phyloP scores from a whole-genome alignment of 495 filamentous ascomycete genomes.

The Arthonia radiata region DNA sequence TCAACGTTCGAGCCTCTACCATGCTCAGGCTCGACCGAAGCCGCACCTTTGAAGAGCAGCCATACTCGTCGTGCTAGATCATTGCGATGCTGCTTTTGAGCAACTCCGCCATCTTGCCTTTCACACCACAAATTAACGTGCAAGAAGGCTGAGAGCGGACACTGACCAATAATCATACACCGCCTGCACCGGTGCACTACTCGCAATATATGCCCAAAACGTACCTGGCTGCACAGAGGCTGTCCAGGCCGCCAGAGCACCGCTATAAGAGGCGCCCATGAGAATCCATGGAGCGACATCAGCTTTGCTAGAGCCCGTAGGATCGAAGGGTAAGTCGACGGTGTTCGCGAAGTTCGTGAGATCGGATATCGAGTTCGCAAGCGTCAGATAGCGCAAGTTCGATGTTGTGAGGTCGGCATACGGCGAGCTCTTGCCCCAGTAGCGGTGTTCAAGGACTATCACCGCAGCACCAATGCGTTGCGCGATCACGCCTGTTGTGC shows the following conservation, averaged over 20 bases:
- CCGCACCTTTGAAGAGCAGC: too few relatives aligned
- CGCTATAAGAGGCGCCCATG: constrained; percentile 38
- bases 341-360: constrained; percentile 36
- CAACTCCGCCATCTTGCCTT: too few relatives aligned
- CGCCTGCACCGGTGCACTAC: constrained; percentile 36
- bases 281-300: constrained; percentile 31
- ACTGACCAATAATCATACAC: constrained; percentile 40
- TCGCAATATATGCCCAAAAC: constrained; percentile 42
- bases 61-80: too few relatives aligned
- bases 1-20: too few relatives aligned
- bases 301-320: constrained; percentile 21
- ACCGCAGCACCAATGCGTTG: constrained; percentile 29
- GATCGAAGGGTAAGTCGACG: constrained; percentile 31
- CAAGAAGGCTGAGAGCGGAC: too few relatives aligned
- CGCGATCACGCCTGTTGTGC: constrained; percentile 25
- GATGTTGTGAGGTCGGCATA: constrained; percentile 26
- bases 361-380: constrained; percentile 36
- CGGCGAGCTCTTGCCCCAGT: constrained; percentile 37
- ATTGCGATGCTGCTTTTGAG: too few relatives aligned
- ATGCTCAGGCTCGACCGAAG: too few relatives aligned
- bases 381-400: constrained; percentile 35
- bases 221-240: constrained; percentile 32
- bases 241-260: constrained; percentile 37
- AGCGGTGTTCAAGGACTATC: constrained; percentile 32
- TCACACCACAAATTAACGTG: too few relatives aligned